These are phyloP conservation scores for Juglanconis oblonga DNA, from an alignment of 2,329 filamentous ascomycete genomes.

Conservation along the genomic window DNA sequence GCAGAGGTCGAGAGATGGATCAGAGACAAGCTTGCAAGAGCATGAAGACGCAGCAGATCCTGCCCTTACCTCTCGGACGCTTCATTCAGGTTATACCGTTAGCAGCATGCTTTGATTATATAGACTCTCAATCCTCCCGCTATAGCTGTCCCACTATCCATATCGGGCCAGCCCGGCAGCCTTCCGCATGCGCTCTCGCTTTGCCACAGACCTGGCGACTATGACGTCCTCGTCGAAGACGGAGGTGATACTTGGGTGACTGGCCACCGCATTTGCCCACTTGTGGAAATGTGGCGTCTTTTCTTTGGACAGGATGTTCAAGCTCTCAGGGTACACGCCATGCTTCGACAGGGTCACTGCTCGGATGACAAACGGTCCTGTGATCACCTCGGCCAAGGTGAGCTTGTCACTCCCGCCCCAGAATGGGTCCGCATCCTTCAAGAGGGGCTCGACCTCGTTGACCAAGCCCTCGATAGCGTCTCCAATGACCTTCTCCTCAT, in stretches of 20 bases:
- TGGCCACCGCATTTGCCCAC: constrained; percentile 58
- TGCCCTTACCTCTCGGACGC: not conserved
- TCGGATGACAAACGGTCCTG: constrained; percentile 16
- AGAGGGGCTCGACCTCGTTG: constrained; percentile 68
- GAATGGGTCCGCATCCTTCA: constrained; percentile 52
- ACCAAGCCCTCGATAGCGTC: constrained; percentile 52
- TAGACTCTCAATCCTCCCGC: no score
- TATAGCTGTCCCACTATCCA: not conserved
- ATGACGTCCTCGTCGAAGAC: constrained; percentile 53
- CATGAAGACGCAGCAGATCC: not conserved
- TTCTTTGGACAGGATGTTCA: constrained; percentile 32
- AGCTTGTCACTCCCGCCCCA: constrained; percentile 60
- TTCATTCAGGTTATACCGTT: not conserved
- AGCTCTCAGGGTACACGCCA: constrained; percentile 44
- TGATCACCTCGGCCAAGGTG: constrained; percentile 65
- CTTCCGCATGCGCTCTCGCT: constrained; percentile 22
- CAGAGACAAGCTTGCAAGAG: constrained; percentile 6
- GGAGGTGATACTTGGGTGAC: constrained; percentile 59
- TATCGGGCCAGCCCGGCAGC: constrained; percentile 12
- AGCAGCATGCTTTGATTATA: no score
- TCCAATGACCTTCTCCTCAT: constrained; percentile 43
- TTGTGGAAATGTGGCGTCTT: constrained; percentile 48
- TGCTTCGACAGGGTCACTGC: constrained; percentile 37
- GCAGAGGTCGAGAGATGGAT: constrained; percentile 16
- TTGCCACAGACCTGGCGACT: constrained; percentile 38